These are phyloP conservation scores for Coniophora puteana DNA, from an alignment of 1,284 basidiomycete species.

Conservation along the genomic window DNA sequence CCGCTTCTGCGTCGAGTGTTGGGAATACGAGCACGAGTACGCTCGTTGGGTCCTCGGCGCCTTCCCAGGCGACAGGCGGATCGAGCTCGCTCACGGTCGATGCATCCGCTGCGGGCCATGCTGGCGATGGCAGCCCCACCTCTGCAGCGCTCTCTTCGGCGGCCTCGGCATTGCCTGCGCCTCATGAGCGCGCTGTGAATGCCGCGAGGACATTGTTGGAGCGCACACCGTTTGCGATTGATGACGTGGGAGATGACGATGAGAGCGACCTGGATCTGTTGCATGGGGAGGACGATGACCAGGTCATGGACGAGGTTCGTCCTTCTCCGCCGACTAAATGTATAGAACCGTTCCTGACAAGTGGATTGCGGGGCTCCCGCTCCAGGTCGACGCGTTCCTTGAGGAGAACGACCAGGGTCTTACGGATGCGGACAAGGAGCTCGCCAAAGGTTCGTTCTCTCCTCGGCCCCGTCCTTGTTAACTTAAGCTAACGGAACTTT, in stretches of 20 bases:
- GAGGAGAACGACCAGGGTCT: conserved; percentile 87
- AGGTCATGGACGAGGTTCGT: conserved; percentile 82
- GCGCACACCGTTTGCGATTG: conserved; percentile 89
- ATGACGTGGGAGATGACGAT: conserved; percentile 83
- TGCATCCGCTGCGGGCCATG: conserved; percentile 19
- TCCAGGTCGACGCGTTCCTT: conserved; percentile 84
- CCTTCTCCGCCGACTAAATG: background rate
- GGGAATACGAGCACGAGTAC: conserved; percentile 19
- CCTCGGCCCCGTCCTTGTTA: background rate
- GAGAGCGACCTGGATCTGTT: conserved; percentile 68
- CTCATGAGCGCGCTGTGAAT: conserved; percentile 74
- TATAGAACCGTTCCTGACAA: no score
- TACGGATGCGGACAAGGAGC: conserved; percentile 79
- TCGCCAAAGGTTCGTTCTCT: conserved; percentile 60
- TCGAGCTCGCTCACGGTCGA: conserved; percentile 40
- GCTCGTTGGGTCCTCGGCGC: conserved; percentile 23
- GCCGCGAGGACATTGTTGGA: conserved; percentile 88
- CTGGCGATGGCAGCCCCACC: conserved; percentile 22
- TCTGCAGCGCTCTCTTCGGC: conserved; percentile 31
- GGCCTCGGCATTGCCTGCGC: conserved; percentile 50
- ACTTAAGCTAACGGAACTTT: background rate
- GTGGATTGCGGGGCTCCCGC: conserved; percentile 4
- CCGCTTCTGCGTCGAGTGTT: conserved; percentile 18
- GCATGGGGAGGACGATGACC: conserved; percentile 65
- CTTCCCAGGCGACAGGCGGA: no score